Evolutionary conservation across 164 flowering plant species (phyloP), one percentile per base, ranked within the genome.

Genomic region (Chimonanthus praecox): DNA sequence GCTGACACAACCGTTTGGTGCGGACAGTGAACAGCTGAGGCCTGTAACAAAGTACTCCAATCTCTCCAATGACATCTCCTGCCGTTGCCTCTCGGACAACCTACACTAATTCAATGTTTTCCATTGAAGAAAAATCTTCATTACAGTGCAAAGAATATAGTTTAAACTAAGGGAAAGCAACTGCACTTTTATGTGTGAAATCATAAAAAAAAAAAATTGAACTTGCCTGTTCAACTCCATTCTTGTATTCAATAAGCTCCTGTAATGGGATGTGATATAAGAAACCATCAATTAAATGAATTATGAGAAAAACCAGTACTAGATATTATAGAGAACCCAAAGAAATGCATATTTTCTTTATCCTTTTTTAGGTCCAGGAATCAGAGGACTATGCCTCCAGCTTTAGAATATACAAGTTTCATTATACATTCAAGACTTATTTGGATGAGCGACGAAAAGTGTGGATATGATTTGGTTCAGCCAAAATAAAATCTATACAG

Each of bases 21-120:
- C 98, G 88, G 43, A 88, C 93, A 5, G 97, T 94, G 76, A 89
- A 94, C 3, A 89, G 85, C 71, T 96, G 99, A 61, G 98, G 99
- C 82, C 89, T 87, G 72, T 92, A 94, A 74, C 97, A 96, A 45
- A 96, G 90, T 15, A 96, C 97, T 21, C 98, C 97, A 72, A 96
- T 82, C 80, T 96, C 99, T 7, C 99, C 99, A 82, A 87, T 82
- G 13, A 94, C 72, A 64, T 90, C 94, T 44, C 98, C 97, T 9
- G 86, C 68, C 70, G 75, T 87, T 45, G 83, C 86, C 86, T 90
- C 93, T 58, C 89, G 86, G 47, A 90, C 86, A 73, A 90, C 85
- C 97, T 93, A 82, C 83, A 64, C 16, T 10, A 48, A 65, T 65
- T 21, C 15, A 45, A 48, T 6, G 69, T 4, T 5, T 5, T n/a